These are phyloP conservation scores for Geotrichum aggregatum DNA, from an alignment of 1,139 yeast species.

Conservation along the genomic window DNA sequence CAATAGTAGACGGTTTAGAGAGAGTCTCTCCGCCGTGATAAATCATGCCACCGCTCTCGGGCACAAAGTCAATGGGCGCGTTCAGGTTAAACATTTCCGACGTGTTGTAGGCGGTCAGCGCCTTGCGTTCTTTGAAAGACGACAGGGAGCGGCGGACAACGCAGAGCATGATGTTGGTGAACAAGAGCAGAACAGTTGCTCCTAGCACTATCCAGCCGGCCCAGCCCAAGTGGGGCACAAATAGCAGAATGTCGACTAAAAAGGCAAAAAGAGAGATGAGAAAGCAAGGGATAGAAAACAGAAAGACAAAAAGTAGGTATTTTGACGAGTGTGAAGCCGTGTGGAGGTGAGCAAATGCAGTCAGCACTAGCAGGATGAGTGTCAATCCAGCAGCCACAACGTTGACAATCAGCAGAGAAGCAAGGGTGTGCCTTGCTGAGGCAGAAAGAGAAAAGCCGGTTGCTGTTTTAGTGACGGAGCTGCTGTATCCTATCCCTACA, in stretches of 20 bases:
- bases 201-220: constrained; percentile 53
- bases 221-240: constrained; percentile 51
- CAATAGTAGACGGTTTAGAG: constrained; percentile 1
- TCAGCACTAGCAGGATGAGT: constrained; percentile 45
- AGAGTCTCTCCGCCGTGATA: background rate
- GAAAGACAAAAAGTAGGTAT: constrained; percentile 40
- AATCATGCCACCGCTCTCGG: background rate
- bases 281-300: constrained; percentile 48
- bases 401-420: constrained; percentile 69
- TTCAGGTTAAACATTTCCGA: constrained; percentile 29
- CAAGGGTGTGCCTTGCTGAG: constrained; percentile 59
- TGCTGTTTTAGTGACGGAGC: constrained; percentile 33
- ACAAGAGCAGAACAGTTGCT: constrained; percentile 44
- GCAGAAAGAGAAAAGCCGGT: constrained; percentile 51
- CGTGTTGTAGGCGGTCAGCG: constrained; percentile 28
- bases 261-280: constrained; percentile 49
- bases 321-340: constrained; percentile 40
- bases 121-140: constrained; percentile 43
- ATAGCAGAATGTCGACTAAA: constrained; percentile 52
- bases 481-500: constrained; percentile 49
- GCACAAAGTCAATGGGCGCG: background rate
- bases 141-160: constrained; percentile 52
- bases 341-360: constrained; percentile 42
- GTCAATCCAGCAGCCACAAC: constrained; percentile 81
- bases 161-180: constrained; percentile 44